Base-by-base conservation (phyloP, 495 filamentous ascomycete genomes). In the Sabuloglossum arenarium region DNA sequence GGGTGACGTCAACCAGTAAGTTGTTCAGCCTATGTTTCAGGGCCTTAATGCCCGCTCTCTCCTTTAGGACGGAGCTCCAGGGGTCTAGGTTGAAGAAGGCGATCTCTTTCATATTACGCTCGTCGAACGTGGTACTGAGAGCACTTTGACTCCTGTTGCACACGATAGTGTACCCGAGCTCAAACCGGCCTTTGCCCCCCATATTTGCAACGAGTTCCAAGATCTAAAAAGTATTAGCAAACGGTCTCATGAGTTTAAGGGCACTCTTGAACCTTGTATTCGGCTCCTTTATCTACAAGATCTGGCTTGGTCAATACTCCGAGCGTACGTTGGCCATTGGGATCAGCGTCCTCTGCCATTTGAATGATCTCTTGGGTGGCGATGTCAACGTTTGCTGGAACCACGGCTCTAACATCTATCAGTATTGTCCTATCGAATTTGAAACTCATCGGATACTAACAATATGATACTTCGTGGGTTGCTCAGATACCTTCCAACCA, bases 371-470 rank as follows among this genome's bases (percentile, higher is more conserved):
- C 77, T 58, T 86, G 77, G 6, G 73, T 74, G 3, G 71, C 77
- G 46, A 79, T 73, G 59, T 84, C 80, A 28, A 77, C 77, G 57
- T 81, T 81, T 1, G 79, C 79, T 0, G 79, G 79, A 11, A 82
- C 61, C 10, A 82, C 78, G 0, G 76, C 71, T 32, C 30, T 32
- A 32, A 32, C 11, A 32, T 32, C 11, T 32, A 32, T 32, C 4
- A 32, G 30, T 11, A 11, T 4, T 11, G 30, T 32, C 30, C 30
- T 32, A 32, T 32, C 11, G 30, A 32, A 32, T 32, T n/a, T 32
- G 30, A 32, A 32, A 32, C 30, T 32, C 11, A 32, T 32, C 11
- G 30, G 5, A 32, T 32, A 32, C 30, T 32, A 11, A 32, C 0
- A 84, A 66, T 30, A 82, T 79, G 37, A 80, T 70, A 54, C 28